These are phyloP conservation scores for Ocimum tenuiflorum DNA, from an alignment of 257 asterid genomes.

Conservation along the genomic window DNA sequence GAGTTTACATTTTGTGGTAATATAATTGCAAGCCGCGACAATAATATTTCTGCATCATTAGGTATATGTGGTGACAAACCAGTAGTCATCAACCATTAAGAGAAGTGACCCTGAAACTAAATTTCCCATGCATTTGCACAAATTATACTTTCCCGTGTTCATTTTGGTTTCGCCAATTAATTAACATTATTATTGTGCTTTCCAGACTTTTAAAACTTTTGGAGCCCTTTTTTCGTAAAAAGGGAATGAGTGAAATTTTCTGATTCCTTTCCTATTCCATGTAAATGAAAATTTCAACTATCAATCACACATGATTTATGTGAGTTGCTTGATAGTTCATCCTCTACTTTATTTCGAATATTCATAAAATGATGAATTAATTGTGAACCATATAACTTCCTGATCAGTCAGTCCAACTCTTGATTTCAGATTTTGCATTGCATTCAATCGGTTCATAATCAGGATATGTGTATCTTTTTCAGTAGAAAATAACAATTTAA, in stretches of 20 bases:
- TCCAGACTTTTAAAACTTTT: not conserved
- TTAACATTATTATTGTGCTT: not conserved
- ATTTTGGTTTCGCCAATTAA: not conserved
- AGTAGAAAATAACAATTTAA: too few species aligned
- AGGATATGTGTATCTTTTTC: too few species aligned
- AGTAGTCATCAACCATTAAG: not conserved
- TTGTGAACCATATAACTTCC: too few species aligned
- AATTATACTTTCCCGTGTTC: not conserved
- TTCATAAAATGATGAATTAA: too few species aligned
- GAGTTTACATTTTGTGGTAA: not conserved
- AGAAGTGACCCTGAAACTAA: not conserved
- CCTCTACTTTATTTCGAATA: too few species aligned
- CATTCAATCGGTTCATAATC: not conserved
- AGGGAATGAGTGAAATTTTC: not conserved
- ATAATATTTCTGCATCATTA: not conserved
- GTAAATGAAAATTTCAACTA: too few species aligned
- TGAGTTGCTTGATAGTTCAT: too few species aligned
- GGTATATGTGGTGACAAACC: conserved; percentile 13
- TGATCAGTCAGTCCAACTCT: too few species aligned
- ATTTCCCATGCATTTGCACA: not conserved
- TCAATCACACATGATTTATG: too few species aligned
- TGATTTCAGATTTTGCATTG: too few species aligned
- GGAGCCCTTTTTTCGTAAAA: not conserved
- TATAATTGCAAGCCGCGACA: not conserved
- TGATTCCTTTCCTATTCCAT: too few species aligned